Evolutionary conservation across 768 basidiomycete genomes (phyloP).

Genomic region (Tephrocybe sp.): DNA sequence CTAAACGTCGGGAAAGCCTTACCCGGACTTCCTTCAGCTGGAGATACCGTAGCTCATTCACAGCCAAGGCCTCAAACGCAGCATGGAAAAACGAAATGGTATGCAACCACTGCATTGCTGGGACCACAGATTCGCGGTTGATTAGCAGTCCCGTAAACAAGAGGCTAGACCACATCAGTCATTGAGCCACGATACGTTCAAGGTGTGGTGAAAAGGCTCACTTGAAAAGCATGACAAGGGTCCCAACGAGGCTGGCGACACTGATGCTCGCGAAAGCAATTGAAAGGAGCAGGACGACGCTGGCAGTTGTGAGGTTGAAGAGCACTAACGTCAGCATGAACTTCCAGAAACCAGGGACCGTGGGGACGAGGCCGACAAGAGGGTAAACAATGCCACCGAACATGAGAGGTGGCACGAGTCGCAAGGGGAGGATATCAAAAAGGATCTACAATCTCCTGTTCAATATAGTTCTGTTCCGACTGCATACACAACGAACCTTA

Average conservation of each 20-base stretch:
- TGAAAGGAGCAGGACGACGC: conserved; percentile 86
- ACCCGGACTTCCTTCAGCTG: conserved; percentile 91
- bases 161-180: conserved; percentile 47
- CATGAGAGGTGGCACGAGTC: conserved; percentile 91
- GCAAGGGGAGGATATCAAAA: conserved; percentile 93
- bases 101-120: conserved; percentile 79
- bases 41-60: conserved; percentile 93
- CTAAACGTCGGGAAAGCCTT: conserved; percentile 19
- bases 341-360: conserved; percentile 92
- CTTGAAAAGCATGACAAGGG: conserved; percentile 98
- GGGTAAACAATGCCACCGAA: conserved; percentile 96
- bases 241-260: conserved; percentile 92
- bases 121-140: conserved; percentile 83
- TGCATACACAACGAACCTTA: conserved; percentile 48
- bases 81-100: conserved; percentile 98
- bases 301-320: conserved; percentile 96
- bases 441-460: conserved; percentile 54
- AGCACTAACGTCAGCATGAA: conserved; percentile 94
- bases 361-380: conserved; percentile 91
- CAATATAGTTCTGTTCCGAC: background rate
- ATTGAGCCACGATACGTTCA: conserved; percentile 2
- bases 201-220: conserved; percentile 36
- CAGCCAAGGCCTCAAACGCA: conserved; percentile 95
- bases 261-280: conserved; percentile 85
- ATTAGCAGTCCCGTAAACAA: conserved; percentile 95